phyloP scores from a whole-genome alignment of 306 rosid species.

The barrel medic (Medicago truncatula) region MtrunA17r5.0-ANR NC_053049.1:14542001-14542500 shows the following conservation, averaged over 20 bases:
- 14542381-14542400: slow-evolving; percentile 15
- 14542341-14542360: slow-evolving; percentile 2
- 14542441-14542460: background rate
- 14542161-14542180: background rate
- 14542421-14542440: slow-evolving; percentile 2
- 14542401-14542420: background rate
- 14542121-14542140: slow-evolving; percentile 52
- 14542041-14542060: background rate
- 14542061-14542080: slow-evolving; percentile 51
- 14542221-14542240: background rate
- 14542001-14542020: background rate
- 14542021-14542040: no score
- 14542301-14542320: background rate
- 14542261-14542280: background rate
- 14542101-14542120: slow-evolving; percentile 55
- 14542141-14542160: slow-evolving; percentile 51
- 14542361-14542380: slow-evolving; percentile 25
- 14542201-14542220: slow-evolving; percentile 38
- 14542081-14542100: slow-evolving; percentile 66
- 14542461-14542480: slow-evolving; percentile 15
- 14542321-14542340: background rate
- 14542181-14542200: slow-evolving; percentile 27
- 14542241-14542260: background rate
- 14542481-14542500: background rate
- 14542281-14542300: background rate